Base-by-base conservation (phyloP, 805 yeast genomes). In the Kurtzmaniella fragi region DNA sequence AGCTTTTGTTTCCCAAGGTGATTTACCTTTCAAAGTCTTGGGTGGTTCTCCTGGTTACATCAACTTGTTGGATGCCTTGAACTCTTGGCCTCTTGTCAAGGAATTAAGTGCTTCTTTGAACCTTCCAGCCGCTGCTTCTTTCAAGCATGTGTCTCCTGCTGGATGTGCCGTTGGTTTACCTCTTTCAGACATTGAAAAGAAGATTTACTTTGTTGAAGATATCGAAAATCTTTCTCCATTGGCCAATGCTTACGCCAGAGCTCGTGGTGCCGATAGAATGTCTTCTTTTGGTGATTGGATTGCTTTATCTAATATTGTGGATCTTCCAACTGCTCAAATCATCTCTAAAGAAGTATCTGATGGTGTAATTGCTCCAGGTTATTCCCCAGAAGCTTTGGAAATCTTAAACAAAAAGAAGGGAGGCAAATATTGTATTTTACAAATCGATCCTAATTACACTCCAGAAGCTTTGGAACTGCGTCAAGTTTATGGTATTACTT, bases 181-280 rank as follows among this genome's bases (percentile, higher is more conserved):
- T 49, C 75, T 93, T 54, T 59, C 84, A 34, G 99, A 90, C 37
- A 72, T 81, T 47, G 99, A 93, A 74, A 90, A 89, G 77, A 85
- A 91, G 68, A 79, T 91, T 48, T 93, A 93, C 76, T 93, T 93
- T 62, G 99, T 93, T 47, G 81, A 80, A 52, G 96, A 88, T 64
- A 88, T 91, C 57, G 95, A 87, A 67, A 87, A 90, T 75, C 73
- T 93, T 62, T 87, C 97, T 10, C 98, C 99, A 41, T 76, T 93
- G 59, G 99, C 99, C 47, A 84, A 85, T 59, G 99, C 99, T 42
- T 93, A 93, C 59, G 99, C 99, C 29, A 86, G 98, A 71, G 99
- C 99, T 41, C 86, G 99, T 70, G 99, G 99, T 66, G 99, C 99
- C 52, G 99, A 93, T 70, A 84, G 99, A 78, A 93, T 93, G 99